These are phyloP conservation scores for Amanita pseudoporphyria DNA, from an alignment of 768 basidiomycete genomes.

Conservation along the genomic window DNA sequence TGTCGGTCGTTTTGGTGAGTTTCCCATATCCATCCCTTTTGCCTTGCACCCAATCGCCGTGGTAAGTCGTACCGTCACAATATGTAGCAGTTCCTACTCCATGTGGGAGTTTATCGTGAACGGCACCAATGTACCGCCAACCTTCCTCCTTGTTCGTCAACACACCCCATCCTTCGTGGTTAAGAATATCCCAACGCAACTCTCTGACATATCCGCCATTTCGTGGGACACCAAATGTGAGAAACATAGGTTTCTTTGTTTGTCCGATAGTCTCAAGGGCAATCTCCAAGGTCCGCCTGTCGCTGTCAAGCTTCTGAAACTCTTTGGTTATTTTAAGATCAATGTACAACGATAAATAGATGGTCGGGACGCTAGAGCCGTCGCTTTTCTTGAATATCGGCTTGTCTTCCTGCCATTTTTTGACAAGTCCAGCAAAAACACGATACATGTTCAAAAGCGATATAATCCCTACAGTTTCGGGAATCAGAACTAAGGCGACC, in stretches of 20 bases:
- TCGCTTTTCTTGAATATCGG: not conserved
- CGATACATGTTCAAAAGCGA: constrained; percentile 2
- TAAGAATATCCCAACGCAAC: not conserved
- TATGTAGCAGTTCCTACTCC: not conserved
- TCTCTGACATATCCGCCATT: not conserved
- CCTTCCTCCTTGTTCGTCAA: not conserved
- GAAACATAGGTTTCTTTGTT: not conserved
- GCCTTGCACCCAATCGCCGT: not conserved
- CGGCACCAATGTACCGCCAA: constrained; percentile 3
- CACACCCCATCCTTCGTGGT: constrained; percentile 1
- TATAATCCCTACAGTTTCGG: not conserved
- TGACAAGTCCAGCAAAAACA: not conserved
- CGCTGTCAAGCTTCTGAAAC: not conserved
- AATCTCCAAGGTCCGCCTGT: not conserved
- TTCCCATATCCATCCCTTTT: not conserved
- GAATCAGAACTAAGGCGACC: not conserved
- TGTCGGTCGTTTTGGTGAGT: not conserved
- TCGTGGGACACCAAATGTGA: not conserved
- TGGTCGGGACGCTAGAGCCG: not conserved
- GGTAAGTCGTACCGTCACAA: not conserved
- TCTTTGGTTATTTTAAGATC: not conserved
- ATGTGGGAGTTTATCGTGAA: not conserved
- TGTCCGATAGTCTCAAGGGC: not conserved
- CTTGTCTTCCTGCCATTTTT: not conserved
- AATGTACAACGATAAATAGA: not conserved